Evolutionary conservation across 805 yeast species (phyloP), one percentile per base, ranked within the genome.

Genomic region (Trichomonascus vanleenenianus): DNA sequence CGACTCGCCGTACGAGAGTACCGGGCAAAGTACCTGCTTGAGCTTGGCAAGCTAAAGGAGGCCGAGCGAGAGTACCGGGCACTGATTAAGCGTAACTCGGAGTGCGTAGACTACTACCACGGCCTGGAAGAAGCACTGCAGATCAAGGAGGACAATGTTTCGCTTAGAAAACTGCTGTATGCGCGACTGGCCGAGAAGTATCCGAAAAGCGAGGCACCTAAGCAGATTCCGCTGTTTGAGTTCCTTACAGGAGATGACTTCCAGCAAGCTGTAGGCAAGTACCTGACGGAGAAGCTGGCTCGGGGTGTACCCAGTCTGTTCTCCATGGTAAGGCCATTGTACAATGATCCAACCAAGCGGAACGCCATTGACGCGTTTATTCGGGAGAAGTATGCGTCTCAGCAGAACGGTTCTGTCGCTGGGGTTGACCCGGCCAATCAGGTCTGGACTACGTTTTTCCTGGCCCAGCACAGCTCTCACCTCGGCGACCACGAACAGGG

Each of bases 221-320:
- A 73, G 53, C 79, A 76, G 52, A 73, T 87, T 42, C 97, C 97
- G 11, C 72, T 91, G 58, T 22, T 22, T 22, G 67, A 75, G 10
- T 50, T 56, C 46, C 45, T 57, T 14, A 39, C 50, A 7, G 68
- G 67, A 4, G 79, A 81, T 12, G 74, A 73, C 8, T 78, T 82
- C 56, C 66, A 64, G 38, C 49, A 48, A 8, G 74, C 74, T 44
- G 79, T 76, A 5, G 55, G 64, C 27, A 61, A 62, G 2, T 93
- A 88, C 60, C 64, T 89, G 39, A 48, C 73, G 3, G 63, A 71
- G 3, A 85, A 82, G 58, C 73, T 93, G 56, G 66, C 73, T 50
- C 75, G 87, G 46, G 94, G 95, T 35, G 93, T 88, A 30, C 97
- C 97, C 3, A 85, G 96, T 1, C 75, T 93, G 3, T 93, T 89